Evolutionary conservation across 2,329 filamentous ascomycete species (phyloP).

Genomic region (Mycosphaerelloides madeirae): DNA sequence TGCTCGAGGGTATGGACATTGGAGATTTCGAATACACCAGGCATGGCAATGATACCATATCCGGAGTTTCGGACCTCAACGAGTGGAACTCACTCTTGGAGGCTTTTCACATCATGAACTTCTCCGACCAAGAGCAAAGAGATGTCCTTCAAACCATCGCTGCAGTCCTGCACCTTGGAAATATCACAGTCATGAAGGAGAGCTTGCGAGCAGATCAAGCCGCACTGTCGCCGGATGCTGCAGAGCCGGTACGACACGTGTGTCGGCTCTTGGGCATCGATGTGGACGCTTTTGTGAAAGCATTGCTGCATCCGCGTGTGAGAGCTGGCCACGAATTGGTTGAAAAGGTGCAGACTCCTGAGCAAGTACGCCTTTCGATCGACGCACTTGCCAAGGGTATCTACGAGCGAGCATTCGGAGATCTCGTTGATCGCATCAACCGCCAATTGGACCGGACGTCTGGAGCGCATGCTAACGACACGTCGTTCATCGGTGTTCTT

Average conservation of each 20-base stretch:
- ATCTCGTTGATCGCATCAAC: constrained; percentile 89
- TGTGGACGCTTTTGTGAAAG: constrained; percentile 78
- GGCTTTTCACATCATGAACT: constrained; percentile 91
- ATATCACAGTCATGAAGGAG: constrained; percentile 84
- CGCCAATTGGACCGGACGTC: constrained; percentile 71
- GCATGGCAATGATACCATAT: constrained; percentile 85
- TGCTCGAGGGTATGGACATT: constrained; percentile 69
- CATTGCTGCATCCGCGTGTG: constrained; percentile 84
- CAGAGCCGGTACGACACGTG: constrained; percentile 69
- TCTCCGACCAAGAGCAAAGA: constrained; percentile 75
- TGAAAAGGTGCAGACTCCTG: constrained; percentile 94
- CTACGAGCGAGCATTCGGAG: constrained; percentile 92
- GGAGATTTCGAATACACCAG: constrained; percentile 89
- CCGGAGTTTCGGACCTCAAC: constrained; percentile 80
- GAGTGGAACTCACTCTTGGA: constrained; percentile 90
- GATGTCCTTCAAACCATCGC: constrained; percentile 83
- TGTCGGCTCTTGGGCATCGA: constrained; percentile 82
- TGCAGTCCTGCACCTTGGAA: constrained; percentile 87
- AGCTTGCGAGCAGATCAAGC: constrained; percentile 89
- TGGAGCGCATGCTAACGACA: constrained; percentile 77
- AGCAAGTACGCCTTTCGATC: constrained; percentile 84
- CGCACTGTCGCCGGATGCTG: constrained; percentile 68
- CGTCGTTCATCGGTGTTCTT: constrained; percentile 92
- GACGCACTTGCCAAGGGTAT: constrained; percentile 95
- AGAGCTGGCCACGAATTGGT: constrained; percentile 98